These are phyloP conservation scores for Candida qinlingensis DNA, from an alignment of 805 yeast species.

Conservation along the genomic window DNA sequence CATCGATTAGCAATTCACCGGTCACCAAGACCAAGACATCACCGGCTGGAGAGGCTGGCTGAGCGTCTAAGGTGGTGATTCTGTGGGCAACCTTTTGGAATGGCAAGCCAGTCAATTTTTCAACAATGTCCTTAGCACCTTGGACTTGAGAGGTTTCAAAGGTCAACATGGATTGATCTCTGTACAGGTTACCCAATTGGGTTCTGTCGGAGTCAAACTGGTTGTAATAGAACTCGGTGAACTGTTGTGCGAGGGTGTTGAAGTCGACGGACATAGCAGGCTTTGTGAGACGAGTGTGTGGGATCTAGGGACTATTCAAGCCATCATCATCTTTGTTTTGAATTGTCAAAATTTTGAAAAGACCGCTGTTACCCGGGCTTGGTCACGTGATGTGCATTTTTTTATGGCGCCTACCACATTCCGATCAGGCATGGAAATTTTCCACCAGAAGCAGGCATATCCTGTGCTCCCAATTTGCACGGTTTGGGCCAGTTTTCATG, in stretches of 20 bases:
- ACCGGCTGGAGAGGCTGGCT: slow-evolving; percentile 89
- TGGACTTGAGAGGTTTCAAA: slow-evolving; percentile 92
- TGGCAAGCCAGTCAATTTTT: slow-evolving; percentile 83
- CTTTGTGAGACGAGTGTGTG: no score
- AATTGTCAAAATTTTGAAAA: no score
- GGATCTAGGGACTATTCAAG: no score
- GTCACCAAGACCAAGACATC: slow-evolving; percentile 97
- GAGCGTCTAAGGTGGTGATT: slow-evolving; percentile 94
- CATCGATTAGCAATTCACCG: slow-evolving; percentile 87
- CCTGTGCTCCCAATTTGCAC: no score
- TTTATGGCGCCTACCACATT: no score
- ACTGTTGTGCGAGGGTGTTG: slow-evolving; percentile 59
- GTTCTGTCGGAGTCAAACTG: slow-evolving; percentile 92
- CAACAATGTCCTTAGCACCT: slow-evolving; percentile 90
- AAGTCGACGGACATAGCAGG: slow-evolving; percentile 31
- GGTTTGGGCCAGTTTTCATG: no score
- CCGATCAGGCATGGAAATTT: no score
- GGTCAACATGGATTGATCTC: slow-evolving; percentile 96
- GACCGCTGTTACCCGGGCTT: no score
- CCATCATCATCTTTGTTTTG: no score
- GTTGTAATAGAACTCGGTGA: slow-evolving; percentile 91
- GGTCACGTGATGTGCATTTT: no score
- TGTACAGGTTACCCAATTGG: slow-evolving; percentile 88
- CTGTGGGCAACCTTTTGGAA: slow-evolving; percentile 91
- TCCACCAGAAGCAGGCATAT: no score